Conservation (phyloP, 768 basidiomycete genomes). For the Psilocybe sp. region DNA sequence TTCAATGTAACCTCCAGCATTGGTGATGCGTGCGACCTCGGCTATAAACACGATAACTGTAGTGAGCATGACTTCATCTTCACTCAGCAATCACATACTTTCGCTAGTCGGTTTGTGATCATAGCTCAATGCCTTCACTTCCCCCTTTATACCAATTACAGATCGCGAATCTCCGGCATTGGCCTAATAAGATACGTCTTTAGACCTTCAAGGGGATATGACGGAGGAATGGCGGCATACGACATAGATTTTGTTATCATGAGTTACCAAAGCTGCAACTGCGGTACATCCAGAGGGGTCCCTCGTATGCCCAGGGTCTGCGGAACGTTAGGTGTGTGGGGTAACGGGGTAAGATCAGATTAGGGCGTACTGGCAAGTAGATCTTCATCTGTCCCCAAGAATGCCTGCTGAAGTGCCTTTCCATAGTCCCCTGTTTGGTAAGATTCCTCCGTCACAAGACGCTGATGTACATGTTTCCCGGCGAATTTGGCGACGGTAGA, state of each 20-base stretch:
- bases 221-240: conserved; percentile 41
- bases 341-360: conserved; percentile 1
- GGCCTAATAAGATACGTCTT: conserved; percentile 53
- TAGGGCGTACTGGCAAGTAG: conserved; percentile 68
- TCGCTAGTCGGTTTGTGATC: conserved; percentile 96
- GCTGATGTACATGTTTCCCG: conserved; percentile 79
- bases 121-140: conserved; percentile 83
- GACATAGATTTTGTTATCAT: conserved; percentile 74
- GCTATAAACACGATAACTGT: conserved; percentile 34
- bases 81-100: conserved; percentile 40
- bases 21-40: conserved; percentile 83
- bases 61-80: conserved; percentile 1
- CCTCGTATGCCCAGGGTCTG: conserved; percentile 82
- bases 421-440: conserved; percentile 72
- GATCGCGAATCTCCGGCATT: conserved; percentile 97
- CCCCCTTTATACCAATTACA: conserved; percentile 81
- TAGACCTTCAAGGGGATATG: conserved; percentile 1
- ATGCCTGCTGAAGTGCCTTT: conserved; percentile 80
- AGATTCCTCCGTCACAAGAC: conserved; percentile 66
- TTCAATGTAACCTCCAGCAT: conserved; percentile 94
- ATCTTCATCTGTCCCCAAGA: conserved; percentile 94
- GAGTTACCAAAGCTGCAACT: conserved; percentile 80
- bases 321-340: conserved; percentile 9
- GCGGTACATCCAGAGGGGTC: conserved; percentile 98
- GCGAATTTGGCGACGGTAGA: conserved; percentile 84